Percentiles rank a stretch among this genome's conserved stretches.
Conservation (phyloP, 345 rosid genomes). For the Gossypium longicalyx region DNA sequence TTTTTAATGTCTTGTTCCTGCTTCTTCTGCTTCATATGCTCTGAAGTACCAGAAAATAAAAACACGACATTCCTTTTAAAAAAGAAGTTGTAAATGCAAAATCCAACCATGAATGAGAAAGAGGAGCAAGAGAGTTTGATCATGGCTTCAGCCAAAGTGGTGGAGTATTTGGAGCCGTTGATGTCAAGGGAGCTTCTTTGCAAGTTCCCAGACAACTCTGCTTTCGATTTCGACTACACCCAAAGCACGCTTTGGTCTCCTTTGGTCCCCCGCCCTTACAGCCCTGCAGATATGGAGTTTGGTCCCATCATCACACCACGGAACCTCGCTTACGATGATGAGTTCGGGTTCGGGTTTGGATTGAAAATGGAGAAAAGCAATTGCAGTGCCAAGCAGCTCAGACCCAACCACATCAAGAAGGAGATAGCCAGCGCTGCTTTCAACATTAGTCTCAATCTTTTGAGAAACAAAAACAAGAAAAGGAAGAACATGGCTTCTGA, state of each 20-base stretch:
- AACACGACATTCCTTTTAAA: background rate
- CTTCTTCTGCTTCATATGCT: background rate
- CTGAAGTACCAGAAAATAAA: background rate
- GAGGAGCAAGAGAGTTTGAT: slow-evolving; percentile 42
- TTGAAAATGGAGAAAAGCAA: slow-evolving; percentile 6
- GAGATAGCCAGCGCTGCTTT: slow-evolving; percentile 9
- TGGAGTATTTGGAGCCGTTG: slow-evolving; percentile 66
- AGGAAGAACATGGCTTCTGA: slow-evolving; percentile 15
- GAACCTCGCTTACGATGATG: slow-evolving; percentile 25
- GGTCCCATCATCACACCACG: slow-evolving; percentile 22
- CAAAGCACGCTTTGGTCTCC: slow-evolving; percentile 97
- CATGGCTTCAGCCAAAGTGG: slow-evolving; percentile 45
- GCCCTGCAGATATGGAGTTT: slow-evolving; percentile 35
- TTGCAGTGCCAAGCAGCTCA: slow-evolving; percentile 16
- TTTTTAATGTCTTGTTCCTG: background rate
- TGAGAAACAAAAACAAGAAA: slow-evolving; percentile 26
- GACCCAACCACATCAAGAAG: slow-evolving; percentile 17
- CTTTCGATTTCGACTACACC: slow-evolving; percentile 63
- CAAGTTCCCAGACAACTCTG: slow-evolving; percentile 79
- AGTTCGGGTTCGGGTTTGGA: slow-evolving; percentile 28
- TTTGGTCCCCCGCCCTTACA: slow-evolving; percentile 52
- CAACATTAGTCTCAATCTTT: slow-evolving; percentile 15
- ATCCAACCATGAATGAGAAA: slow-evolving; percentile 25
- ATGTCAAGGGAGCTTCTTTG: slow-evolving; percentile 72
- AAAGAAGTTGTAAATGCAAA: background rate